A percentile compares a stretch with the other conserved stretches of the same genome.
Conservation (phyloP, 208 protist species). For the Leishmania guyanensis region DNA sequence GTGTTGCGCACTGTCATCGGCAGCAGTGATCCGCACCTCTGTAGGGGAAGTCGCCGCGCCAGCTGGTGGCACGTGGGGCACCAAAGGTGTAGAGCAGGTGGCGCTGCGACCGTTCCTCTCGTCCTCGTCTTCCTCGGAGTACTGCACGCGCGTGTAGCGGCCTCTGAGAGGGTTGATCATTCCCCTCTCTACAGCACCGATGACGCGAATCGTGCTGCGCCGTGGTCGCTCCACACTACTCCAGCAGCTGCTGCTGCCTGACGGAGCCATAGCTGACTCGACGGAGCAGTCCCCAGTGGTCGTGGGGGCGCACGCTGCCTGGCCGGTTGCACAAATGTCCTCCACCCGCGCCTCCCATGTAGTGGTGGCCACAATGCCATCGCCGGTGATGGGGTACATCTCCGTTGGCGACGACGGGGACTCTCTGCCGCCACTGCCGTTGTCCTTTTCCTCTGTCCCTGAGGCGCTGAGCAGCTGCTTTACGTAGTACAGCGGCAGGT, state of each 20-base stretch:
- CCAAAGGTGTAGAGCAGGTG: background rate
- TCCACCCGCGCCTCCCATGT: background rate
- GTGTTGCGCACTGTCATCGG: background rate
- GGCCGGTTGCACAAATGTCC: background rate
- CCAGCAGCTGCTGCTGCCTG: background rate
- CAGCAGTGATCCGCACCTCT: background rate
- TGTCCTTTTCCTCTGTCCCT: constrained; percentile 7
- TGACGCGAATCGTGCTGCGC: background rate
- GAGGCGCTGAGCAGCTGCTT: constrained; percentile 24
- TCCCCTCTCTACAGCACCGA: background rate
- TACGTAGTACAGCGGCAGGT: constrained; percentile 43
- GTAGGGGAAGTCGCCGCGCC: background rate
- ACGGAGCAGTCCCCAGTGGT: background rate
- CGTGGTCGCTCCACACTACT: background rate
- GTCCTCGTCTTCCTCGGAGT: constrained; percentile 4
- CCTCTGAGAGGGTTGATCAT: background rate
- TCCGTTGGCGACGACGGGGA: background rate
- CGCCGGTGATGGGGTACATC: background rate
- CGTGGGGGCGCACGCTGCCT: background rate
- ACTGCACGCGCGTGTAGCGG: constrained; percentile 12
- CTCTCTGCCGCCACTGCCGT: background rate
- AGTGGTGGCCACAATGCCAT: background rate
- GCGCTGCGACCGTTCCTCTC: background rate
- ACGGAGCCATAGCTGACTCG: background rate
- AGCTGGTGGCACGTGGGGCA: background rate